Percentiles rank a stretch among this genome's conserved stretches.
These are phyloP conservation scores for Quercus berberidifolia DNA, from an alignment of 306 rosid genomes.

Conservation along the genomic window DNA sequence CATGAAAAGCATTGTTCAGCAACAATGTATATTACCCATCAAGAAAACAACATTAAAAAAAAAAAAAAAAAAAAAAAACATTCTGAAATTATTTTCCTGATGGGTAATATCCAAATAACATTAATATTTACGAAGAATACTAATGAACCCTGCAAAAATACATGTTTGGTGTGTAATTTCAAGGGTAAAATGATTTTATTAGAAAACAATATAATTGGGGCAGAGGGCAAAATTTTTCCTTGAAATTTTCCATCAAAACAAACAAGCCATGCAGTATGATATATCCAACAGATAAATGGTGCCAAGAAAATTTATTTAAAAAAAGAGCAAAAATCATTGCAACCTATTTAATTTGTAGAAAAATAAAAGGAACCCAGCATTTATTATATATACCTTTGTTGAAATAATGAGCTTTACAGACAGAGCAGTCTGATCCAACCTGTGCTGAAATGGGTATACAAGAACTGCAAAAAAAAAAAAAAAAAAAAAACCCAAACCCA, in stretches of 20 bases:
- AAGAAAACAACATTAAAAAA: not conserved
- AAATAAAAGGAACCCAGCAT: not conserved
- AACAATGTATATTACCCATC: not conserved
- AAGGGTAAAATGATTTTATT: too few relatives aligned
- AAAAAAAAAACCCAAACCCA: not conserved
- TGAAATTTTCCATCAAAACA: too few relatives aligned
- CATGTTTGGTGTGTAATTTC: too few relatives aligned
- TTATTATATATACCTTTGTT: slow-evolving; percentile 33
- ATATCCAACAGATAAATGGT: not conserved
- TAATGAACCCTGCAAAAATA: too few relatives aligned
- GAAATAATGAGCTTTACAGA: slow-evolving; percentile 48
- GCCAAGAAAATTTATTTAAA: not conserved
- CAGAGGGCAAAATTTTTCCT: too few relatives aligned
- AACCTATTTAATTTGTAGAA: not conserved
- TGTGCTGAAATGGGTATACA: slow-evolving; percentile 43
- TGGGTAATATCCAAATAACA: too few relatives aligned
- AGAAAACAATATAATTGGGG: too few relatives aligned
- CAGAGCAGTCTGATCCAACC: slow-evolving; percentile 47
- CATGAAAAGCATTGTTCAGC: not conserved
- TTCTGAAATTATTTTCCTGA: not conserved
- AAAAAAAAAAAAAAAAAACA: too few relatives aligned
- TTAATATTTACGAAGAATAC: too few relatives aligned
- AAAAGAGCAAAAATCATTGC: too few relatives aligned
- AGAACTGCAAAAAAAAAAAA: slow-evolving; percentile 31
- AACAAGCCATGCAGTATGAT: too few relatives aligned